These are phyloP conservation scores for Lomentospora prolificans DNA, from an alignment of 2,329 filamentous ascomycete genomes.

Conservation along the genomic window DNA sequence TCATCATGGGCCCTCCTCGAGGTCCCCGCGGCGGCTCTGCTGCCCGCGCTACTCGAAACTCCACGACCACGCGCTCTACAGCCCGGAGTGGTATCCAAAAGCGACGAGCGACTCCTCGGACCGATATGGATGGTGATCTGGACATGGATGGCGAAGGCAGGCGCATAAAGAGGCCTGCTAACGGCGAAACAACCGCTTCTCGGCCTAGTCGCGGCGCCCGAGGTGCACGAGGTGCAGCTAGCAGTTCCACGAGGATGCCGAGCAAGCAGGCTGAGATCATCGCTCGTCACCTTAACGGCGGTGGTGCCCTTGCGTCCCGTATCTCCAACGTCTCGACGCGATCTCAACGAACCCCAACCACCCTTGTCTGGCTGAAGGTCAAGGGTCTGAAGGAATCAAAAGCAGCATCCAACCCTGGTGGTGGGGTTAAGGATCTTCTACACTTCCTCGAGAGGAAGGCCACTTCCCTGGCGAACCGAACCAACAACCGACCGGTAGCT, in stretches of 20 bases:
- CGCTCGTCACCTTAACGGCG: conserved; percentile 30
- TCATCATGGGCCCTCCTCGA: conserved; percentile 19
- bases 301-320: conserved; percentile 23
- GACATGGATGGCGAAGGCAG: conserved; percentile 39
- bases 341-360: conserved; percentile 1
- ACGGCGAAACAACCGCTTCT: conserved; percentile 16
- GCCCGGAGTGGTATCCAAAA: conserved; percentile 40
- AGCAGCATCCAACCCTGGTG: conserved; percentile 54
- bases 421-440: conserved; percentile 55
- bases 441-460: conserved; percentile 65
- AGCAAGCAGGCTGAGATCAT: conserved; percentile 33
- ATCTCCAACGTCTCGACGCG: conserved; percentile 19
- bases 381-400: conserved; percentile 60
- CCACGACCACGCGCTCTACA: conserved; percentile 9
- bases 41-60: conserved; percentile 12
- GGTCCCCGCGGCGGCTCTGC: conserved; percentile 11
- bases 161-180: conserved; percentile 19
- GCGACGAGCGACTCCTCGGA: conserved; percentile 29
- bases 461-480: conserved; percentile 36
- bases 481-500: conserved; percentile 41
- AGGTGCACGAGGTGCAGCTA: conserved; percentile 17
- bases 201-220: conserved; percentile 8
- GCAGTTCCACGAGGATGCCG: conserved; percentile 17
- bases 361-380: conserved; percentile 33
- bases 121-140: conserved; percentile 50